phyloP scores from a whole-genome alignment of 768 basidiomycete genomes.

The Lentinus brumalis region DNA sequence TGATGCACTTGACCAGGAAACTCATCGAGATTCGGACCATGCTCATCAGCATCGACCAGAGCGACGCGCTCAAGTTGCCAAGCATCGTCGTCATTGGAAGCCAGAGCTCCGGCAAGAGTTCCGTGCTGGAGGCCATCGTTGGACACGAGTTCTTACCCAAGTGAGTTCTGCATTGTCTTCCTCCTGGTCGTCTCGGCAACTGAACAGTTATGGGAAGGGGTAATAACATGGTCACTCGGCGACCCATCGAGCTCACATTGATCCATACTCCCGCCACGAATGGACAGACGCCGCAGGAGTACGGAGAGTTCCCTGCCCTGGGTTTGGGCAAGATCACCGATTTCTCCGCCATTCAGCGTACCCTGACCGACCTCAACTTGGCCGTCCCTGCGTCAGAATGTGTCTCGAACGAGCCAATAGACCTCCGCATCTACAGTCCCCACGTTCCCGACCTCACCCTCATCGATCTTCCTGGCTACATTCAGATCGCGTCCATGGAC shows the following conservation, averaged over 20 bases:
- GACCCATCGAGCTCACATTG: constrained; percentile 96
- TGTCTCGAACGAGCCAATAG: constrained; percentile 93
- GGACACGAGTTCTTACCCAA: constrained; percentile 98
- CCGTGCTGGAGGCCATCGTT: constrained; percentile 95
- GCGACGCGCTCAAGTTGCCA: constrained; percentile 89
- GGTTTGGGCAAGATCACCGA: constrained; percentile 88
- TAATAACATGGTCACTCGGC: constrained; percentile 98
- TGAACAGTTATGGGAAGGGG: constrained; percentile 55
- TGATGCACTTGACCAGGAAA: constrained; percentile 92
- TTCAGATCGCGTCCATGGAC: constrained; percentile 93
- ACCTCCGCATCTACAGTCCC: constrained; percentile 94
- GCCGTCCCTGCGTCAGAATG: constrained; percentile 89
- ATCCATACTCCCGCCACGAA: constrained; percentile 80
- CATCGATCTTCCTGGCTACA: constrained; percentile 96
- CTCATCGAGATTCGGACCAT: constrained; percentile 95
- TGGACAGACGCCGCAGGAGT: constrained; percentile 66
- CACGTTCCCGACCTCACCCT: constrained; percentile 96
- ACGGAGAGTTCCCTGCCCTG: constrained; percentile 92
- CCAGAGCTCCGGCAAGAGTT: constrained; percentile 98
- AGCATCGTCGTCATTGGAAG: constrained; percentile 98
- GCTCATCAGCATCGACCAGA: constrained; percentile 95
- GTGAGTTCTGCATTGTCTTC: constrained; percentile 50
- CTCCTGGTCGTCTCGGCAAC: background rate
- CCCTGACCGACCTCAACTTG: constrained; percentile 91
- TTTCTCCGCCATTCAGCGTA: constrained; percentile 90